Percentiles rank a stretch among this genome's conserved stretches.
These are phyloP conservation scores for Metschnikowia santaceciliae DNA, from an alignment of 805 yeast species.

Conservation along the genomic window DNA sequence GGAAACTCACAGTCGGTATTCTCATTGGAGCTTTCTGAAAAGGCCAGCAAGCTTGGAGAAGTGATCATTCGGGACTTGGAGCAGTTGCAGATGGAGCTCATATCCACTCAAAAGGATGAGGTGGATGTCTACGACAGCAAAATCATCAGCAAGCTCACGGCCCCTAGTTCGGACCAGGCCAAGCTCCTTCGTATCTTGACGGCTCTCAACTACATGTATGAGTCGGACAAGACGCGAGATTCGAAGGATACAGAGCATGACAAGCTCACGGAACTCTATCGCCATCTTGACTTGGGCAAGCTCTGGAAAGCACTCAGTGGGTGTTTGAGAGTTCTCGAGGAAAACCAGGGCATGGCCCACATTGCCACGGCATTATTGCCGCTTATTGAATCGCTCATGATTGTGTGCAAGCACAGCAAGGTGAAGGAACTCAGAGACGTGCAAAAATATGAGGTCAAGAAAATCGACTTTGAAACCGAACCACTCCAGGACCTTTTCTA, in stretches of 20 bases:
- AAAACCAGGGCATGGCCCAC: conserved; percentile 42
- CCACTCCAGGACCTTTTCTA: conserved; percentile 78
- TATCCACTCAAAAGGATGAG: conserved; percentile 17
- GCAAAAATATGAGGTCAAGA: conserved; percentile 57
- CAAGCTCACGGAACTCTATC: conserved; percentile 58
- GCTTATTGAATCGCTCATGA: conserved; percentile 87
- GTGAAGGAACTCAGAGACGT: conserved; percentile 55
- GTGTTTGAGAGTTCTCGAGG: conserved; percentile 61
- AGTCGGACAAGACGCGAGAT: conserved; percentile 25
- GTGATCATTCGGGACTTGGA: conserved; percentile 53
- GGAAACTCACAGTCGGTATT: conserved; percentile 60
- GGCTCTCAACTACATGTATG: conserved; percentile 80
- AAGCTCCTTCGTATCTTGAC: conserved; percentile 81
- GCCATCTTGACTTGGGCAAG: conserved; percentile 64
- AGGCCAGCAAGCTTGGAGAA: conserved; percentile 58
- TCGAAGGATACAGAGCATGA: conserved; percentile 31
- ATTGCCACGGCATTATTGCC: conserved; percentile 82
- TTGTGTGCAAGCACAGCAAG: conserved; percentile 85
- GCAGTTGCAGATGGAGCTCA: conserved; percentile 45
- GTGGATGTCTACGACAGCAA: conserved; percentile 41
- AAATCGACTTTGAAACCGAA: conserved; percentile 64
- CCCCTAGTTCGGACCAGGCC: conserved; percentile 82
- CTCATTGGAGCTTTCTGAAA: conserved; percentile 60
- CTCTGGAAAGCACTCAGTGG: conserved; percentile 85
- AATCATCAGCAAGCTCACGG: conserved; percentile 63